Percentiles rank a stretch among this genome's conserved stretches.
Evolutionary conservation across 1,139 yeast genomes (phyloP).

Genomic region (Lodderomyces elongisporus): DNA sequence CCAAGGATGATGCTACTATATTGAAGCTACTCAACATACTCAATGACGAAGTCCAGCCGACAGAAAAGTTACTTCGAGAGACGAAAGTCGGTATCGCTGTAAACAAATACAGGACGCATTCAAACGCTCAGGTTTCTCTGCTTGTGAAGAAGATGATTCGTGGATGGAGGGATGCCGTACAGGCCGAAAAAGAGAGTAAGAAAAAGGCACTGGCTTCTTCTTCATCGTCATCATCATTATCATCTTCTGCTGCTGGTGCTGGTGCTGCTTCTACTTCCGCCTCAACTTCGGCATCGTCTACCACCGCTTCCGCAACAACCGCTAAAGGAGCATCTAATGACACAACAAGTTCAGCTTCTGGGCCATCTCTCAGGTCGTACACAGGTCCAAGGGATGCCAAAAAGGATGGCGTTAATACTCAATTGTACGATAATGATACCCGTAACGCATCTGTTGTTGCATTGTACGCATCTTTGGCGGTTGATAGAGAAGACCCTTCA

Average conservation of each 20-base stretch:
- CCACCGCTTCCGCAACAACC: conserved; percentile 4
- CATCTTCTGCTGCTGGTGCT: conserved; percentile 1
- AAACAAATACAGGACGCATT: conserved; percentile 73
- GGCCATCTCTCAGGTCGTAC: conserved; percentile 50
- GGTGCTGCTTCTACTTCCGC: not conserved
- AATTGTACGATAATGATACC: conserved; percentile 65
- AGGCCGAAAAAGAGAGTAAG: conserved; percentile 58
- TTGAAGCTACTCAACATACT: conserved; percentile 62
- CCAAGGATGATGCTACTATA: conserved; percentile 62
- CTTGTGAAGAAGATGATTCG: conserved; percentile 79
- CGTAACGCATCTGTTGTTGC: conserved; percentile 84
- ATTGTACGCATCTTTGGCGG: conserved; percentile 81
- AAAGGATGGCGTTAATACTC: conserved; percentile 73
- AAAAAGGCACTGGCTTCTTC: conserved; percentile 16
- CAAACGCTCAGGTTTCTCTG: conserved; percentile 58
- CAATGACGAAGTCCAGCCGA: conserved; percentile 72
- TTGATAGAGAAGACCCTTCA: conserved; percentile 58
- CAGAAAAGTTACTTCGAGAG: conserved; percentile 78
- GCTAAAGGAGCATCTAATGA: conserved; percentile 13
- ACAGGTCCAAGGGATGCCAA: conserved; percentile 65
- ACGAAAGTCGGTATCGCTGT: conserved; percentile 99
- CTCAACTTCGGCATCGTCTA: conserved; percentile 1
- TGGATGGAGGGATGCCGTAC: conserved; percentile 87
- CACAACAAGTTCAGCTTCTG: no score
- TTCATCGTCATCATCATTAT: conserved; percentile 5